These are phyloP conservation scores for Tripterygium wilfordii DNA, from an alignment of 177 flowering plant genomes.

Conservation along the genomic window DNA sequence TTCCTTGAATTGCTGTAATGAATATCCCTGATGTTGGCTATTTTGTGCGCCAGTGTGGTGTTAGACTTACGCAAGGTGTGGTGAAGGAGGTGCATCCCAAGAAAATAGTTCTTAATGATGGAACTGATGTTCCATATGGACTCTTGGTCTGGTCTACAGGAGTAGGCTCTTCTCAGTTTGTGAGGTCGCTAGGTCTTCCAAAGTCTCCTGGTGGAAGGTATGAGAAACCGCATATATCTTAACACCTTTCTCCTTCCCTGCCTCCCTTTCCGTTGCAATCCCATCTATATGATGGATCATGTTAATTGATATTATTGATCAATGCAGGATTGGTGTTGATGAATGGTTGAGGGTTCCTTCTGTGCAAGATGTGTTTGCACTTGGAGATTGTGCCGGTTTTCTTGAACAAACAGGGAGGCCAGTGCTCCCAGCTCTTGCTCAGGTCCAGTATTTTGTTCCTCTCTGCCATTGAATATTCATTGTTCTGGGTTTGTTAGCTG, in stretches of 20 bases:
- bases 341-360: constrained; percentile 82
- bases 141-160: constrained; percentile 92
- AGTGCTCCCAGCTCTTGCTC: constrained; percentile 92
- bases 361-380: constrained; percentile 81
- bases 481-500: not conserved
- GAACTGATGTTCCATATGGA: constrained; percentile 80
- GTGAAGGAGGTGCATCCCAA: constrained; percentile 75
- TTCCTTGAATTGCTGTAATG: not conserved
- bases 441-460: constrained; percentile 30
- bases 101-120: constrained; percentile 72
- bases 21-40: not conserved
- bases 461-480: no score
- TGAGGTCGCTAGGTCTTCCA: constrained; percentile 64
- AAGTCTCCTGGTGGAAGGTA: constrained; percentile 85
- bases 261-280: not conserved
- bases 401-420: constrained; percentile 68
- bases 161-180: constrained; percentile 78
- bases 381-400: constrained; percentile 95
- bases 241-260: not conserved
- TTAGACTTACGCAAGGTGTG: constrained; percentile 56
- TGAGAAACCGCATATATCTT: not conserved
- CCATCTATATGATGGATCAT: not conserved
- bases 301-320: not conserved
- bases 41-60: constrained; percentile 55
- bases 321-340: constrained; percentile 74